phyloP scores from a whole-genome alignment of 352 stramenopile genomes.

The Phytophthora fragariaefolia region DNA sequence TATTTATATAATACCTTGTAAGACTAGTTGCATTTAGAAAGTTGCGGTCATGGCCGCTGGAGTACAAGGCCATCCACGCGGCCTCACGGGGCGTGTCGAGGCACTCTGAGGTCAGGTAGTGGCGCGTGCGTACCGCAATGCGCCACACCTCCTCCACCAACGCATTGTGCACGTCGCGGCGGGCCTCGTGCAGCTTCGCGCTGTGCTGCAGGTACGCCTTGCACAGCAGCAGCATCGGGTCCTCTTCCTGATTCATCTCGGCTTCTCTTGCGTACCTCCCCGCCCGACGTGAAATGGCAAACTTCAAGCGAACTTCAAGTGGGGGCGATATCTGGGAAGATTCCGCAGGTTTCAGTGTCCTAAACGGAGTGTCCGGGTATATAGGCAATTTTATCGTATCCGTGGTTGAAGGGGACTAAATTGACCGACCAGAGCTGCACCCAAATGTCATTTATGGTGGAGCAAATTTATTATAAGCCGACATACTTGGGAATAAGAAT shows the following conservation, averaged over 20 bases:
- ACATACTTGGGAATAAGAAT: not conserved
- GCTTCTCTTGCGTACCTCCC: not conserved
- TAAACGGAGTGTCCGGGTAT: not conserved
- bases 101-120: no score
- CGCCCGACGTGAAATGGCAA: not conserved
- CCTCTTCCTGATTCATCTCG: not conserved
- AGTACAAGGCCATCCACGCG: no score
- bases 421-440: not conserved
- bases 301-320: not conserved
- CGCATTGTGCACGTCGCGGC: not conserved
- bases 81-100: no score
- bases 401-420: not conserved
- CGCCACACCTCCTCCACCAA: constrained; percentile 1
- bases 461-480: not conserved
- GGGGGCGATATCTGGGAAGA: not conserved
- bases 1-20: not conserved
- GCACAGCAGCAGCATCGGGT: not conserved
- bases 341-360: not conserved
- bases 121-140: no score
- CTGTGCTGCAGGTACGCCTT: not conserved
- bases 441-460: not conserved
- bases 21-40: not conserved
- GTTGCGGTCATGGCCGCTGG: no score
- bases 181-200: not conserved
- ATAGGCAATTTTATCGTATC: not conserved